Base-by-base conservation (phyloP, 208 protist species). In the Endotrypanum monterogeii region DNA sequence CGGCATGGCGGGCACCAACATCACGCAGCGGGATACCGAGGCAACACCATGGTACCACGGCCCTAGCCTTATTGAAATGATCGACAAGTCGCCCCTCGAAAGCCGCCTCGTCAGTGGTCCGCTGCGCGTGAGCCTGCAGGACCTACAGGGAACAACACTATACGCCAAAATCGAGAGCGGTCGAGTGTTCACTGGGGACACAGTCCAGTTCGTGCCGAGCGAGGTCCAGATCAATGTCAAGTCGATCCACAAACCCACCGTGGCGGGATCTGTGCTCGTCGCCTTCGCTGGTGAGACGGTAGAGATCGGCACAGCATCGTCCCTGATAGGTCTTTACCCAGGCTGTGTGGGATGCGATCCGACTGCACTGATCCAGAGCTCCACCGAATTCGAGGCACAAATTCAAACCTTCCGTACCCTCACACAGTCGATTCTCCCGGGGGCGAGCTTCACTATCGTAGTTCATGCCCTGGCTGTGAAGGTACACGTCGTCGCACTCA, bases 141-240 rank as follows among this genome's bases (percentile, higher is more conserved):
- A 96, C 66, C 68, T 94, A 23, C 74, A 89, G 32, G 80, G 71
- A 66, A 76, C 73, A 62, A 89, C 74, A 3, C 76, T 96, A 16
- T 94, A 89, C 76, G 85, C 77, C 72, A 90, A 92, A 69, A 87
- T 96, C 48, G 92, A 96, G 71, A 89, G 87, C 70, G 92, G 92
- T n/a, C 66, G 73, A 32, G 55, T 96, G 14, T 67, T 78, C 41
- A 81, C 82, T 14, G 85, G 85, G 0, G 82, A 77, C 44, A 83
- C 71, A 11, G 20, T 96, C 23, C 48, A 82, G 11, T 94, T 94
- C 68, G 62, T 90, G 54, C 92, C 92, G 2, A 58, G 82, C 46
- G 85, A 92, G 37, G 80, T 94, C 48, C 76, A 83, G 48, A 80
- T 94, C 12, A 32, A 30, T 11, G 81, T 94, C 54, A 83, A 84